A percentile compares a stretch with the other conserved stretches of the same genome.
These are phyloP conservation scores for Glycine soja DNA, from an alignment of 306 rosid genomes.

Conservation along the genomic window DNA sequence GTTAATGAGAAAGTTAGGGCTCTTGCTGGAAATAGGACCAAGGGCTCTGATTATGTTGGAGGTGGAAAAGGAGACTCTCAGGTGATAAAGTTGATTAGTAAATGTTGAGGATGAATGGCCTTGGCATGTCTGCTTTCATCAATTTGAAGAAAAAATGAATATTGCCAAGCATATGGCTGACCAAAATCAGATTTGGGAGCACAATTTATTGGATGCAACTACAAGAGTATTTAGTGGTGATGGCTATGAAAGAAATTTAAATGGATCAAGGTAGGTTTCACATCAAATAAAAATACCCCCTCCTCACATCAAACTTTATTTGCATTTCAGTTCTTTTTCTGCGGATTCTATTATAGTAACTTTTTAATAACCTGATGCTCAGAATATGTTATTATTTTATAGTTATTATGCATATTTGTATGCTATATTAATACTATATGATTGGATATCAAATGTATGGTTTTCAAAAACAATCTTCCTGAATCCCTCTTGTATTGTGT, in stretches of 20 bases:
- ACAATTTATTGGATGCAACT: too few species aligned
- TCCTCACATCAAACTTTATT: slow-evolving; percentile 26
- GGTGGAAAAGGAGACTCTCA: too few species aligned
- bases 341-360: too few species aligned
- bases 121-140: slow-evolving; percentile 74
- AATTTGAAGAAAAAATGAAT: slow-evolving; percentile 75
- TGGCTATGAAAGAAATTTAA: slow-evolving; percentile 92
- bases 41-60: neutral
- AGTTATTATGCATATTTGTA: too few species aligned
- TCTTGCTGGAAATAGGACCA: neutral
- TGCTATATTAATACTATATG: too few species aligned
- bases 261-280: slow-evolving; percentile 88
- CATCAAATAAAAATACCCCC: slow-evolving; percentile 24
- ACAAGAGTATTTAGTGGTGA: slow-evolving; percentile 86
- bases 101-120: too few species aligned
- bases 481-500: slow-evolving; percentile 30
- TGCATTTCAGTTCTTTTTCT: slow-evolving; percentile 28
- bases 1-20: too few species aligned
- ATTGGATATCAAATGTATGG: slow-evolving; percentile 18
- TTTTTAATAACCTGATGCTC: too few species aligned
- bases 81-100: too few species aligned
- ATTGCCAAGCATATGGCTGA: slow-evolving; percentile 99
- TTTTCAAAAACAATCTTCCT: slow-evolving; percentile 16
- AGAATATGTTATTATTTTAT: too few species aligned
- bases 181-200: slow-evolving; percentile 96